Conservation (phyloP, 202 grass and related monocot genomes). For the Carex sylvatica region DNA sequence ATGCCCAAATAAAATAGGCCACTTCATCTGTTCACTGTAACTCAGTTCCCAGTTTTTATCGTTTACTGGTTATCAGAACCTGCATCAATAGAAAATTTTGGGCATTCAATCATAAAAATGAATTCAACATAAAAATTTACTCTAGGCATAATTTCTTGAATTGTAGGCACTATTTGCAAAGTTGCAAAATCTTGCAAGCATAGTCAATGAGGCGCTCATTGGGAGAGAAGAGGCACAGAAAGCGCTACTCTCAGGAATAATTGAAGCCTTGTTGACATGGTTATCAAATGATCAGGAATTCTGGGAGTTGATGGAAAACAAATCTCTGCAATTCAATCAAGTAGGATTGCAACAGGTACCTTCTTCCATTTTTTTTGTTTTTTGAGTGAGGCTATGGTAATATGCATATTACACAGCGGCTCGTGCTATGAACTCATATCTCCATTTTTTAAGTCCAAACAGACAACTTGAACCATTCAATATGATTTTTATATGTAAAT, state of each 20-base stretch:
- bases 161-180: conserved; percentile 80
- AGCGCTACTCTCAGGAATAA: conserved; percentile 67
- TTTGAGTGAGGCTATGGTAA: too few species aligned
- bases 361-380: neutral
- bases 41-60: neutral
- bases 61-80: neutral
- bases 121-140: neutral
- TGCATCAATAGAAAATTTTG: neutral
- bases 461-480: too few species aligned
- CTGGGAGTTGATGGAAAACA: conserved; percentile 67
- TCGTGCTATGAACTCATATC: too few species aligned
- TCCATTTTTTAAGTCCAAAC: too few species aligned
- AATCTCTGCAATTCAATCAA: conserved; percentile 59
- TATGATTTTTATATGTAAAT: too few species aligned
- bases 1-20: neutral
- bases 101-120: neutral
- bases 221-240: conserved; percentile 89
- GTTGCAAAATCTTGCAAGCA: conserved; percentile 74
- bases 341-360: conserved; percentile 74
- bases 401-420: too few species aligned
- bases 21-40: neutral
- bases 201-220: conserved; percentile 59
- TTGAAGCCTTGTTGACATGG: conserved; percentile 84
- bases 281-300: conserved; percentile 81
- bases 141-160: neutral